These are phyloP conservation scores for Verruconis gallopava DNA, from an alignment of 2,329 filamentous ascomycete genomes.

Conservation along the genomic window DNA sequence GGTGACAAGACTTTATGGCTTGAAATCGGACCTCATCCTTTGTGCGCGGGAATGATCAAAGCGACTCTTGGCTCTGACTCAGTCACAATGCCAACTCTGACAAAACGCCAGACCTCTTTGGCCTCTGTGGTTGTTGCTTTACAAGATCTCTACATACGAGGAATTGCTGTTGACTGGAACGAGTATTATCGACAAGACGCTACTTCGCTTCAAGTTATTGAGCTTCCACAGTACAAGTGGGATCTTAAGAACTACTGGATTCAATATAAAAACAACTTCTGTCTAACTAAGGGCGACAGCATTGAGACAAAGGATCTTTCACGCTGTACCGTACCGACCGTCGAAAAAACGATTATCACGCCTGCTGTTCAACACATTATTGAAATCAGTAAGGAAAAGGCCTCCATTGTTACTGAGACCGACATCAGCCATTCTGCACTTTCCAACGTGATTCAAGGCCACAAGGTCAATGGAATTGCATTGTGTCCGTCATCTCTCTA, in stretches of 20 bases:
- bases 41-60: conserved; percentile 56
- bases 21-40: conserved; percentile 59
- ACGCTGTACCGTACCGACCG: not conserved
- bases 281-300: conserved; percentile 16
- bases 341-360: not conserved
- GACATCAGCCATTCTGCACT: not conserved
- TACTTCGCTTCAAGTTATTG: conserved; percentile 32
- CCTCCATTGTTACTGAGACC: not conserved
- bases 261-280: conserved; percentile 17
- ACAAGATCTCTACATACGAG: conserved; percentile 39
- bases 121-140: conserved; percentile 37
- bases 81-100: conserved; percentile 9
- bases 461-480: no score
- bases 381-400: not conserved
- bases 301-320: not conserved
- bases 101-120: conserved; percentile 23
- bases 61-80: conserved; percentile 37
- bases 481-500: no score
- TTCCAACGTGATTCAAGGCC: not conserved
- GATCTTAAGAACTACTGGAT: conserved; percentile 26
- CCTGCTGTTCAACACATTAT: conserved; percentile 1
- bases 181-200: conserved; percentile 44
- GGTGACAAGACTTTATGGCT: conserved; percentile 56
- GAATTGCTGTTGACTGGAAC: conserved; percentile 46
- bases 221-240: conserved; percentile 35